phyloP scores from a whole-genome alignment of 768 basidiomycete species.

The Boletus subparvulus region DNA sequence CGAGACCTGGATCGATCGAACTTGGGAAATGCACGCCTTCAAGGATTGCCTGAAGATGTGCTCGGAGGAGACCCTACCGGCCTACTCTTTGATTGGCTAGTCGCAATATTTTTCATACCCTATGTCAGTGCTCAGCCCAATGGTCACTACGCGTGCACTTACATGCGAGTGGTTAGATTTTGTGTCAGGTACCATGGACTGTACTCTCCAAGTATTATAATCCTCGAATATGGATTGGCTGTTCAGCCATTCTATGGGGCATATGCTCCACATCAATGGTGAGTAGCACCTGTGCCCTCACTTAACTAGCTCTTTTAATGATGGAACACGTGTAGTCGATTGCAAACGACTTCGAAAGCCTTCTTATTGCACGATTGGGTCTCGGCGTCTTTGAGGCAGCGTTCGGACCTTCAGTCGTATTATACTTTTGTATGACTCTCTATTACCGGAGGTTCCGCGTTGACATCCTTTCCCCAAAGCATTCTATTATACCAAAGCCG shows the following conservation, averaged over 20 bases:
- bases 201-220: slow-evolving; percentile 64
- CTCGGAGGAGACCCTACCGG: slow-evolving; percentile 71
- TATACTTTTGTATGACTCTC: slow-evolving; percentile 30
- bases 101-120: slow-evolving; percentile 75
- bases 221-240: slow-evolving; percentile 71
- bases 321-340: slow-evolving; percentile 19
- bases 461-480: slow-evolving; percentile 28
- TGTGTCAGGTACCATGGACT: slow-evolving; percentile 69
- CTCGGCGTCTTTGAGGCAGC: slow-evolving; percentile 38
- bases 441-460: slow-evolving; percentile 14
- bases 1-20: slow-evolving; percentile 71
- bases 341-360: slow-evolving; percentile 26
- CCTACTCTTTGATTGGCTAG: slow-evolving; percentile 73
- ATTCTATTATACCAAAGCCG: slow-evolving; percentile 49
- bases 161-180: slow-evolving; percentile 44
- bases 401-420: slow-evolving; percentile 32
- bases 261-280: slow-evolving; percentile 72
- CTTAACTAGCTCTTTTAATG: not conserved
- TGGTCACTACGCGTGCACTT: not conserved
- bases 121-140: slow-evolving; percentile 48
- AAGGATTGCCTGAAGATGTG: slow-evolving; percentile 62
- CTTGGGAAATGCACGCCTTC: slow-evolving; percentile 75
- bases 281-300: not conserved
- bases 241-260: slow-evolving; percentile 71
- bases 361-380: slow-evolving; percentile 31